phyloP scores from a whole-genome alignment of 352 stramenopile genomes.

The Phytophthora hybrid region DNA sequence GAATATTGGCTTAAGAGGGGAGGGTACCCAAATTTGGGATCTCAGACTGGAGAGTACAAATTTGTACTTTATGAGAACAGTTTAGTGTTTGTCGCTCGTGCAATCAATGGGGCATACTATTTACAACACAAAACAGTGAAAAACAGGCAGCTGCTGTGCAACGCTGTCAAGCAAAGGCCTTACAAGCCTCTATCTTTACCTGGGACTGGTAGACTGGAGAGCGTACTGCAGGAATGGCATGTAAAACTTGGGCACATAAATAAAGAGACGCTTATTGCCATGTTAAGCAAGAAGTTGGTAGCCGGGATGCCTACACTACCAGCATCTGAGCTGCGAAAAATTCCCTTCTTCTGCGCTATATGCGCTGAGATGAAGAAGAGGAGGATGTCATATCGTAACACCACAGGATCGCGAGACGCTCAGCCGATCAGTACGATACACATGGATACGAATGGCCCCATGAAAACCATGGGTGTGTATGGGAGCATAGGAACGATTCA shows the following conservation, averaged over 20 bases:
- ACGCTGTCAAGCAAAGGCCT: conserved; percentile 9
- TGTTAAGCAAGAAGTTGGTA: no score
- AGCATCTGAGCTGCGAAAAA: no score
- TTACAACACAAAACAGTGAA: conserved; percentile 6
- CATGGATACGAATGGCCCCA: conserved; percentile 24
- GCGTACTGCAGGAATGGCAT: no score
- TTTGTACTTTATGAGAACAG: conserved; percentile 13
- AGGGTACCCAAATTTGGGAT: conserved; percentile 18
- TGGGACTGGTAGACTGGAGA: no score
- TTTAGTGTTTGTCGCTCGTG: no score
- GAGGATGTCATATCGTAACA: conserved; percentile 17
- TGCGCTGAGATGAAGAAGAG: conserved; percentile 22
- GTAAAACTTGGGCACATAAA: no score
- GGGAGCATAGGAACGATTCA: conserved; percentile 9
- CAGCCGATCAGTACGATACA: conserved; percentile 10
- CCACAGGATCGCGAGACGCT: conserved; percentile 10
- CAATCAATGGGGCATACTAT: conserved; percentile 22
- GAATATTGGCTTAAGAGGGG: conserved; percentile 19
- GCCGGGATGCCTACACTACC: no score
- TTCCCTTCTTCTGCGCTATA: conserved; percentile 8
- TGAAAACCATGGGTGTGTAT: conserved; percentile 17
- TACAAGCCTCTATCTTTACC: background rate
- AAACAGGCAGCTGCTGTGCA: conserved; percentile 17
- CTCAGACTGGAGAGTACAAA: conserved; percentile 14
- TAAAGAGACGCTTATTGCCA: no score